phyloP scores from a whole-genome alignment of 78 protist genomes.

The Trichosphaerium sp. region DNA sequence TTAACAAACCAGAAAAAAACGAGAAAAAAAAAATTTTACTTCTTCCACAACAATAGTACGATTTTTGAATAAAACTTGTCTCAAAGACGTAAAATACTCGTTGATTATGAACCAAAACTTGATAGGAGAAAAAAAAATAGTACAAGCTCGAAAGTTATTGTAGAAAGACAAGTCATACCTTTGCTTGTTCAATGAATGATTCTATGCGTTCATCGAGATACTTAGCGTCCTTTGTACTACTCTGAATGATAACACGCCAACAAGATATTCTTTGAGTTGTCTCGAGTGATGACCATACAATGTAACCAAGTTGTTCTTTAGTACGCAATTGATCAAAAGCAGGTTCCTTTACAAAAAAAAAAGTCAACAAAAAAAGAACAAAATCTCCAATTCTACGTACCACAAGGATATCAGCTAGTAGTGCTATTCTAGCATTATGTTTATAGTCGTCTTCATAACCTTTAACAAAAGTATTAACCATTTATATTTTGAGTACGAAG shows the following conservation, averaged over 20 bases:
- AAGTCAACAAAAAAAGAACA: too few relatives aligned
- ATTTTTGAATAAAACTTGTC: background rate
- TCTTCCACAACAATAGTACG: background rate
- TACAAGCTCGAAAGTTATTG: background rate
- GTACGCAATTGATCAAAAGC: constrained; percentile 42
- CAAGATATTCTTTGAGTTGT: background rate
- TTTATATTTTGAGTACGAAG: too few relatives aligned
- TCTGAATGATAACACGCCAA: background rate
- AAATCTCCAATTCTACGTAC: too few relatives aligned
- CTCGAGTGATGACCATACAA: background rate
- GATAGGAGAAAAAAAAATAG: background rate
- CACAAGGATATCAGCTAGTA: too few relatives aligned
- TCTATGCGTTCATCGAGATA: constrained; percentile 7
- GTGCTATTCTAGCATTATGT: too few relatives aligned
- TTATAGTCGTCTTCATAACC: too few relatives aligned
- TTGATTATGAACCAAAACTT: background rate
- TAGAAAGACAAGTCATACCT: background rate
- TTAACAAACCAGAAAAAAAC: background rate
- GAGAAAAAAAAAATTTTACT: background rate
- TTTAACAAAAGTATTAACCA: too few relatives aligned
- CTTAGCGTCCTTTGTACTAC: background rate
- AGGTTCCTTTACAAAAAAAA: too few relatives aligned
- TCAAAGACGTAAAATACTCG: background rate
- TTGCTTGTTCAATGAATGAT: background rate
- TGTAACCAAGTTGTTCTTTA: constrained; percentile 42